A percentile compares a stretch with the other conserved stretches of the same genome.
Conservation (phyloP, 164 flowering plant genomes). For the Santalum album region DNA sequence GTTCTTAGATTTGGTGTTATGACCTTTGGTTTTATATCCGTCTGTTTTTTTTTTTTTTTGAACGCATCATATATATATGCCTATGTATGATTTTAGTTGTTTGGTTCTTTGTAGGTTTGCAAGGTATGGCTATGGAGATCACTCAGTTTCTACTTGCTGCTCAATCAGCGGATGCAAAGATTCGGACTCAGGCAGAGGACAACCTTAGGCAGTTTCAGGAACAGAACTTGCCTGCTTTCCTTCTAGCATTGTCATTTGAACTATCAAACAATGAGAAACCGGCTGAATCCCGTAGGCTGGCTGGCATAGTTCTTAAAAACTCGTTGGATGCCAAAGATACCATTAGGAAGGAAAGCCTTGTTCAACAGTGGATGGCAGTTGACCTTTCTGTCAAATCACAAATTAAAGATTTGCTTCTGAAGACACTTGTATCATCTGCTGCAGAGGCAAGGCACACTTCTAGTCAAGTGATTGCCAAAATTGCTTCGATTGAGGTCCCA, state of each 20-base stretch:
- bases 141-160: constrained; percentile 65
- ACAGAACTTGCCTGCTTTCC: constrained; percentile 53
- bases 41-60: background rate
- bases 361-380: constrained; percentile 54
- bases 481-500: constrained; percentile 67
- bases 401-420: constrained; percentile 49
- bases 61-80: background rate
- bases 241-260: constrained; percentile 58
- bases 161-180: constrained; percentile 57
- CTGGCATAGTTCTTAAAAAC: constrained; percentile 77
- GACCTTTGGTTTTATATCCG: background rate
- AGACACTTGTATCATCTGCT: constrained; percentile 52
- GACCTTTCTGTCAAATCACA: constrained; percentile 43
- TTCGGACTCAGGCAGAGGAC: constrained; percentile 55
- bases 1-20: too few species aligned
- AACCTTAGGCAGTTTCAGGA: constrained; percentile 57
- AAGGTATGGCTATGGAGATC: constrained; percentile 62
- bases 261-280: constrained; percentile 70
- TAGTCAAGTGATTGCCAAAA: constrained; percentile 65
- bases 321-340: constrained; percentile 72
- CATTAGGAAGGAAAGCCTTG: constrained; percentile 40
- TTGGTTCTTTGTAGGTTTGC: background rate
- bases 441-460: constrained; percentile 67
- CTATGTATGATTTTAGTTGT: background rate
- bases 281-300: constrained; percentile 55